phyloP scores from a whole-genome alignment of 2,329 filamentous ascomycete genomes.

The Neofusicoccum sp. region DNA sequence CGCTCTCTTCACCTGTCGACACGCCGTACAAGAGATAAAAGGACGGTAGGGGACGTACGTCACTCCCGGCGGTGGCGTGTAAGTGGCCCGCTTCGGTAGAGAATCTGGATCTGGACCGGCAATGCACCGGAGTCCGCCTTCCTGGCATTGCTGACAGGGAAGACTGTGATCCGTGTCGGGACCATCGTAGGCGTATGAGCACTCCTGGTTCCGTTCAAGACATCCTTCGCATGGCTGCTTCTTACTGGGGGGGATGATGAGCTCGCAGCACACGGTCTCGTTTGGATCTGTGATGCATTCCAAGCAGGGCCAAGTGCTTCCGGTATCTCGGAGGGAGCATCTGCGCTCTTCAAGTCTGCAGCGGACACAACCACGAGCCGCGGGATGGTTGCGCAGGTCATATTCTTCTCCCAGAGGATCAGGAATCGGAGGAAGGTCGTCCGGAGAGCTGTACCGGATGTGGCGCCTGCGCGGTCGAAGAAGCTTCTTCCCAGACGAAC shows the following conservation, averaged over 20 bases:
- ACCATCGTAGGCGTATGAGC: slow-evolving; percentile 4
- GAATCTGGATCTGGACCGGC: neutral
- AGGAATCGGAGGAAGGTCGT: slow-evolving; percentile 24
- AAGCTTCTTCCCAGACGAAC: neutral
- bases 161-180: neutral
- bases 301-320: slow-evolving; percentile 32
- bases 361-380: slow-evolving; percentile 36
- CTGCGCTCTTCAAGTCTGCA: slow-evolving; percentile 29
- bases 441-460: neutral
- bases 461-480: neutral
- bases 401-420: slow-evolving; percentile 29
- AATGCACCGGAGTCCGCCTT: neutral
- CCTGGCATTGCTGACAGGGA: slow-evolving; percentile 4
- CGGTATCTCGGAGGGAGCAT: slow-evolving; percentile 35
- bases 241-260: slow-evolving; percentile 32
- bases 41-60: neutral
- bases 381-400: slow-evolving; percentile 39
- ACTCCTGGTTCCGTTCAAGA: neutral
- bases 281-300: neutral
- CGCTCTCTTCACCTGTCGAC: slow-evolving; percentile 31
- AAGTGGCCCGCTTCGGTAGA: neutral
- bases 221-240: slow-evolving; percentile 37
- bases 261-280: slow-evolving; percentile 34
- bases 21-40: slow-evolving; percentile 31
- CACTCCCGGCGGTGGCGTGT: slow-evolving; percentile 8